Conservation (phyloP, 331 rosid genomes). For the Pyracantha coccinea region DNA sequence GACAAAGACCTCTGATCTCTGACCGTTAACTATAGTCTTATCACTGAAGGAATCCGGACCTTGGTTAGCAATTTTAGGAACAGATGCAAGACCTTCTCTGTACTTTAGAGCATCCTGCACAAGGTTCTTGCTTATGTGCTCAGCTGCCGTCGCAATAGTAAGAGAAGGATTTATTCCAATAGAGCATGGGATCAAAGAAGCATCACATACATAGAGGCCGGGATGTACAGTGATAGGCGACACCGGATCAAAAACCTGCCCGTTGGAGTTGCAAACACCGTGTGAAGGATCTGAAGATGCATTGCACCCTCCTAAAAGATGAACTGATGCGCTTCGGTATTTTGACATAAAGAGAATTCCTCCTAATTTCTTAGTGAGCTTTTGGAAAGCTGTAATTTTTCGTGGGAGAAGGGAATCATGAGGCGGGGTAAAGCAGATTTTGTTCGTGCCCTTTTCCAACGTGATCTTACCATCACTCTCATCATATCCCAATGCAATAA, state of each 20-base stretch:
- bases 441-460: slow-evolving; percentile 13
- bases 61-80: neutral
- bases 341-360: slow-evolving; percentile 30
- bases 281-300: neutral
- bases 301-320: slow-evolving; percentile 23
- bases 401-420: slow-evolving; percentile 21
- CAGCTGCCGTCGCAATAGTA: slow-evolving; percentile 24
- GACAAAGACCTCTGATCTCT: slow-evolving; percentile 7
- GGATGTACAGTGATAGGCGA: slow-evolving; percentile 7
- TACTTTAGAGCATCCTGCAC: slow-evolving; percentile 22
- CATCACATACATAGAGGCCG: slow-evolving; percentile 27
- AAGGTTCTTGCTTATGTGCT: slow-evolving; percentile 22
- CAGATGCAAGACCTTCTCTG: neutral
- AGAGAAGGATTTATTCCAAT: slow-evolving; percentile 33
- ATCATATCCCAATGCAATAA: slow-evolving; percentile 29
- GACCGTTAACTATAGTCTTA: neutral
- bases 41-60: neutral
- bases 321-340: slow-evolving; percentile 29
- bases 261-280: slow-evolving; percentile 28
- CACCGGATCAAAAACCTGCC: slow-evolving; percentile 24
- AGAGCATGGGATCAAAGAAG: slow-evolving; percentile 35
- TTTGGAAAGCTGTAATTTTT: slow-evolving; percentile 23
- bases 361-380: slow-evolving; percentile 26
- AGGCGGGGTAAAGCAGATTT: slow-evolving; percentile 23
- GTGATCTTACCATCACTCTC: slow-evolving; percentile 25